Percentiles rank a stretch among this genome's conserved stretches.
These are phyloP conservation scores for Phytophthora quininea DNA, from an alignment of 352 stramenopile genomes.

Conservation along the genomic window DNA sequence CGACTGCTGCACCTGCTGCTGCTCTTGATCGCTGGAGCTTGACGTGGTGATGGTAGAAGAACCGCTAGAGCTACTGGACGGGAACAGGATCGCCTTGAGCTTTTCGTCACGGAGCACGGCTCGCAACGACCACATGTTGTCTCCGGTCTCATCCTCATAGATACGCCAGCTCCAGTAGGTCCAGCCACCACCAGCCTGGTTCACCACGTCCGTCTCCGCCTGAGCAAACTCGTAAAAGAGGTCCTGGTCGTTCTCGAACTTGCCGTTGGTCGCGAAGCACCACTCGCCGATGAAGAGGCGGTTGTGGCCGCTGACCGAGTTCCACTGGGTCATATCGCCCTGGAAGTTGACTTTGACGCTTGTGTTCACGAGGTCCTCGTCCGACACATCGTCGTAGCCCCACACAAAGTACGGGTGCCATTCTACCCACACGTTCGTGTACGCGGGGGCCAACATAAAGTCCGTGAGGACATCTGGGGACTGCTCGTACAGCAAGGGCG, in stretches of 20 bases:
- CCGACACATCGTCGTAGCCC: conserved; percentile 68
- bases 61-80: conserved; percentile 17
- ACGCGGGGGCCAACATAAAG: conserved; percentile 53
- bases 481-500: conserved; percentile 62
- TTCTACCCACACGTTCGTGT: conserved; percentile 82
- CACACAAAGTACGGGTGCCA: conserved; percentile 88
- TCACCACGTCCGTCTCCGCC: conserved; percentile 55
- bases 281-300: conserved; percentile 69
- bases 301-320: conserved; percentile 39
- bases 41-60: conserved; percentile 6
- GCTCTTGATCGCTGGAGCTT: conserved; percentile 13
- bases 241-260: conserved; percentile 53
- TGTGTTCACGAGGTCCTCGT: conserved; percentile 52
- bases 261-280: conserved; percentile 62
- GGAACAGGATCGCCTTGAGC: conserved; percentile 38
- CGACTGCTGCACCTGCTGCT: conserved; percentile 7
- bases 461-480: conserved; percentile 48
- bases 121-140: conserved; percentile 73
- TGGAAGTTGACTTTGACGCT: conserved; percentile 53
- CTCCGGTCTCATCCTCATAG: conserved; percentile 59
- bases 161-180: conserved; percentile 81
- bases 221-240: conserved; percentile 58
- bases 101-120: conserved; percentile 57
- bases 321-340: conserved; percentile 47
- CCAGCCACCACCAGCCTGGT: conserved; percentile 62